Evolutionary conservation across 2,329 filamentous ascomycete species (phyloP), one percentile per base, ranked within the genome.

Genomic region (Talaromyces sp.): DNA sequence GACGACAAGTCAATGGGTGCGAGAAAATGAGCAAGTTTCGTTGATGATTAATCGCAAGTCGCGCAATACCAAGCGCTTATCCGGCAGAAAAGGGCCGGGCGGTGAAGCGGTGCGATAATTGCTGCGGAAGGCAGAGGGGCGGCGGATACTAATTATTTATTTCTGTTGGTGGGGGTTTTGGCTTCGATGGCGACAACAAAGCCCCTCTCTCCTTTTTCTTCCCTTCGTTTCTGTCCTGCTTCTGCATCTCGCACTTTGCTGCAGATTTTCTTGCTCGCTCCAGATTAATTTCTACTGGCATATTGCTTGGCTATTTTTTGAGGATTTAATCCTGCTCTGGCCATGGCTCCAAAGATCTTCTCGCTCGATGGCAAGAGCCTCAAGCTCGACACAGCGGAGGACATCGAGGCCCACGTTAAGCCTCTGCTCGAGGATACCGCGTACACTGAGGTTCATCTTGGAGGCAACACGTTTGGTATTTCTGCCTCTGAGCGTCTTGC

Each of bases 391-490:
- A 91, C 88, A 46, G 91, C 90, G 56, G 88, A 86, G 65, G 92
- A 97, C 75, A 84, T 97, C 63, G 89, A 94, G 75, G 81, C 89
- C 66, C 88, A 97, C 75, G 90, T 97, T 70, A 84, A 88, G 67
- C 83, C 85, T 55, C 85, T 99, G 63, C 81, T 85, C 64, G 84
- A 86, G 61, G 88, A 87, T 77, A 77, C 84, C 59, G 84, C 92
- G 60, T 74, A 72, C 56, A 91, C 95, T 72, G 92, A 97, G 76
- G 86, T 99, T 66, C 86, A 86, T 67, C 83, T 99, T 53, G 82
- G 91, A 59, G 94, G 93, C 63, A 99, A 99, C 80, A 97, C 94
- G 1, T 81, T 97, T 56, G 94, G 94, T 57, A 87, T 97, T 58
- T 90, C 88, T 54, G 94, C 94, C 54, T 95, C 89, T 73, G 88